Percentiles rank a stretch among this genome's conserved stretches.
Conservation (phyloP, 2,329 filamentous ascomycete genomes). For the Atkinsonella texensis region DNA sequence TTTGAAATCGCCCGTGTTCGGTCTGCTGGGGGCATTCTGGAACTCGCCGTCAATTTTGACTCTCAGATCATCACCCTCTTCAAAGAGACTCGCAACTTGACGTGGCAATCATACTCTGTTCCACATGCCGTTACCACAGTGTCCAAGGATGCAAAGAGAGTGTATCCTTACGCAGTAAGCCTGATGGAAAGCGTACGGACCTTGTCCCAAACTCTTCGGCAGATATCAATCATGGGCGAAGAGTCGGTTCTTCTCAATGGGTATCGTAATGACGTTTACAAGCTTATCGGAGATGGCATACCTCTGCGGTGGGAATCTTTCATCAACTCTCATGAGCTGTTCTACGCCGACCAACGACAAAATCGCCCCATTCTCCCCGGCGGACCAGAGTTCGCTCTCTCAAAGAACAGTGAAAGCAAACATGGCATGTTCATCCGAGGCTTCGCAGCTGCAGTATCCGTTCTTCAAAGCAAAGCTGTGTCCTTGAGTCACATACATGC, state of each 20-base stretch:
- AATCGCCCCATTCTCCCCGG: conserved; percentile 32
- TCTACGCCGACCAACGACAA: conserved; percentile 38
- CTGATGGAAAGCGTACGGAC: conserved; percentile 98
- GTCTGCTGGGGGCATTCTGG: conserved; percentile 78
- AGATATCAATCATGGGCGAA: conserved; percentile 75
- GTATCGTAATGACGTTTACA: conserved; percentile 83
- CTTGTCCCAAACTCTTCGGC: conserved; percentile 74
- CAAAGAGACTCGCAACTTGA: conserved; percentile 93
- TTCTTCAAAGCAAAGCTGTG: conserved; percentile 78
- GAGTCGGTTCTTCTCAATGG: conserved; percentile 81
- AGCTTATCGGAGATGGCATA: conserved; percentile 72
- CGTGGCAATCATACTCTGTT: conserved; percentile 89
- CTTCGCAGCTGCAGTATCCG: conserved; percentile 75
- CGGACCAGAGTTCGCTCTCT: conserved; percentile 27
- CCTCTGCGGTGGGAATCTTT: conserved; percentile 96
- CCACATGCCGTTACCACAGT: conserved; percentile 91
- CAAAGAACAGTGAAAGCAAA: conserved; percentile 65
- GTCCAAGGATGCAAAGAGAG: conserved; percentile 95
- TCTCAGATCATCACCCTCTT: conserved; percentile 94
- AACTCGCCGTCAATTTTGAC: conserved; percentile 92
- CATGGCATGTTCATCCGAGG: conserved; percentile 95
- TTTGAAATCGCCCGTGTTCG: conserved; percentile 84
- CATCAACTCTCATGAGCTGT: conserved; percentile 89
- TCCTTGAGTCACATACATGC: conserved; percentile 68
- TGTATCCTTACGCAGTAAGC: conserved; percentile 95